Evolutionary conservation across 2,329 filamentous ascomycete species (phyloP).

Genomic region (Pyrenochaeta sp.): DNA sequence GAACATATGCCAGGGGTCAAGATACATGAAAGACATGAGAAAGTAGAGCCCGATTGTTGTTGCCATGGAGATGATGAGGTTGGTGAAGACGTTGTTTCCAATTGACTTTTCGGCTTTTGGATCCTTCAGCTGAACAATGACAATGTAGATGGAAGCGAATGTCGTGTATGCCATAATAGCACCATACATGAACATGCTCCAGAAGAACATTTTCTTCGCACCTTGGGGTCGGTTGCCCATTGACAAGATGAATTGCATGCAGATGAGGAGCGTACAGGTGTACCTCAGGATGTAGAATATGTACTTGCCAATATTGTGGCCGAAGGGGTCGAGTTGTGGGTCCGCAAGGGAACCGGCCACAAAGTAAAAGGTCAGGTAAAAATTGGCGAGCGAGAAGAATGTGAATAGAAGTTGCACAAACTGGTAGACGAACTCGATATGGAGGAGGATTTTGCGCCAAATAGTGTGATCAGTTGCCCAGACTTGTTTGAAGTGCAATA

Average conservation of each 20-base stretch:
- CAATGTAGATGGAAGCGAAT: slow-evolving; percentile 88
- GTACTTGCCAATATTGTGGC: slow-evolving; percentile 81
- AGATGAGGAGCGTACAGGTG: slow-evolving; percentile 84
- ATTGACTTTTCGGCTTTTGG: slow-evolving; percentile 63
- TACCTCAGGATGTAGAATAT: slow-evolving; percentile 91
- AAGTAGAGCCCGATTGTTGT: slow-evolving; percentile 95
- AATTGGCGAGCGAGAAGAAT: slow-evolving; percentile 98
- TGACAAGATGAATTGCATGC: slow-evolving; percentile 93
- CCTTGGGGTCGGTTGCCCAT: slow-evolving; percentile 97
- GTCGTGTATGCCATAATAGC: slow-evolving; percentile 97
- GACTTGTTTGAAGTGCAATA: slow-evolving; percentile 93
- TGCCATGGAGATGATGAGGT: slow-evolving; percentile 87
- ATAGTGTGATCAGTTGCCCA: slow-evolving; percentile 93
- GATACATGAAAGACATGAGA: slow-evolving; percentile 93
- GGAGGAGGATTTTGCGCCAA: slow-evolving; percentile 86
- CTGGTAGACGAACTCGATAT: slow-evolving; percentile 96
- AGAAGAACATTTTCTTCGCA: slow-evolving; percentile 87
- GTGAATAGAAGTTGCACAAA: slow-evolving; percentile 93
- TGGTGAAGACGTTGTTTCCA: slow-evolving; percentile 91
- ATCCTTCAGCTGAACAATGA: slow-evolving; percentile 77
- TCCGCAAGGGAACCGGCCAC: slow-evolving; percentile 90
- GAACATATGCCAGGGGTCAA: slow-evolving; percentile 99
- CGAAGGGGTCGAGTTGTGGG: slow-evolving; percentile 84
- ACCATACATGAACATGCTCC: slow-evolving; percentile 86
- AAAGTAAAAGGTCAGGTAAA: slow-evolving; percentile 99